Percentiles rank a stretch among this genome's conserved stretches.
Conservation (phyloP, 2,329 filamentous ascomycete species). For the Neofusicoccum kwambonambiense region DNA sequence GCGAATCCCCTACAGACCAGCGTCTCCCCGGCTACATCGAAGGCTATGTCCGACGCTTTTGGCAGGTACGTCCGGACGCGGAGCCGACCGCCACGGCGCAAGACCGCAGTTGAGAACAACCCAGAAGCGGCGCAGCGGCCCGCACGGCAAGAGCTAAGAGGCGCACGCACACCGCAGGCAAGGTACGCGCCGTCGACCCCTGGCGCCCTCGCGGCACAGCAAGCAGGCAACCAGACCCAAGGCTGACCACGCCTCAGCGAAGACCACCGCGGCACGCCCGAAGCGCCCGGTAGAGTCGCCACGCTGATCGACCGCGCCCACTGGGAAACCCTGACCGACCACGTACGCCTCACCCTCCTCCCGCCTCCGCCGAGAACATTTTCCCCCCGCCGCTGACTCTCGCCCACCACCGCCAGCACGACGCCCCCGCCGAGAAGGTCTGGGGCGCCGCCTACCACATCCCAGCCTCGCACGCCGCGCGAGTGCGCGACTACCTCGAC, state of each 20-base stretch:
- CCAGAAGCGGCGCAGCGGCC: background rate
- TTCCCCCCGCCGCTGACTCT: no score
- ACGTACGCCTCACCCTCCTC: slow-evolving; percentile 44
- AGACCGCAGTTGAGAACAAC: background rate
- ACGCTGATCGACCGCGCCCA: slow-evolving; percentile 83
- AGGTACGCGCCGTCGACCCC: slow-evolving; percentile 27
- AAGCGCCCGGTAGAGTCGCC: slow-evolving; percentile 84
- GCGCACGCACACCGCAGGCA: slow-evolving; percentile 25
- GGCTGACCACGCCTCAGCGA: slow-evolving; percentile 56
- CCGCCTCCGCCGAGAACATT: slow-evolving; percentile 35
- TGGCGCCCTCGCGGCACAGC: background rate
- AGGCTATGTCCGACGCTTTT: slow-evolving; percentile 93
- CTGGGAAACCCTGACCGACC: slow-evolving; percentile 73
- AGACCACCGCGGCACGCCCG: slow-evolving; percentile 90
- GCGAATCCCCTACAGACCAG: slow-evolving; percentile 59
- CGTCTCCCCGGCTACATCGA: slow-evolving; percentile 86
- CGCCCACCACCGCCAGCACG: slow-evolving; percentile 45
- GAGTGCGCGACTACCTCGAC: slow-evolving; percentile 87
- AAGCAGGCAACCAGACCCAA: background rate
- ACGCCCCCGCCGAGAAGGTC: slow-evolving; percentile 60
- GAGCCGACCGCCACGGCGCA: slow-evolving; percentile 30
- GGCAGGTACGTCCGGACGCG: slow-evolving; percentile 71
- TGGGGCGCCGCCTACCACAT: slow-evolving; percentile 96
- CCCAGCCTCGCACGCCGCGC: slow-evolving; percentile 65
- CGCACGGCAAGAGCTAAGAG: background rate